Evolutionary conservation across 768 basidiomycete genomes (phyloP), one percentile per base, ranked within the genome.

Genomic region (Pleurotus tuber-regium): DNA sequence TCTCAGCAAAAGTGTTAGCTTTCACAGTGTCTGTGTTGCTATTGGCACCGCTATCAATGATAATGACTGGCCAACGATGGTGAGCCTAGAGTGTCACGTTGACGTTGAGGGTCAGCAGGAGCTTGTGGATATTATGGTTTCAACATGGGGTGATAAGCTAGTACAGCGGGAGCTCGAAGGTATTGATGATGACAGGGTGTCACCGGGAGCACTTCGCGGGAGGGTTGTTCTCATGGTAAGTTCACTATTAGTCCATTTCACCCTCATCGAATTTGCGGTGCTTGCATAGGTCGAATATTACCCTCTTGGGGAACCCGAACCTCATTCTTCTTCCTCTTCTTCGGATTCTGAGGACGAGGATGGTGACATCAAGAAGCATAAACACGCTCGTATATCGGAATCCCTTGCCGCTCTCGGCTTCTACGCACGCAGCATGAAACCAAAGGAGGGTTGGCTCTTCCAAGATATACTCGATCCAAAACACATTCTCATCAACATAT

Each of bases 1-100:
- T 1, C 70, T 83, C 52, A 79, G 74, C 55, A 72, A 73, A 57
- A 71, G 75, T 25, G 71, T 84, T 4, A 60, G 77, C 1, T 81
- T 86, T 51, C 49, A 71, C 19, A 70, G 69, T 23, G 84, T 84
- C 0, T 82, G 80, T 55, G 54, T 63, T 12, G 79, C 82, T 0
- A 83, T 84, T 51, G 74, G 71, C 1, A 63, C 73, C 10, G 66
- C 70, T 2, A 61, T 83, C 14, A 54, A 63, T 2, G 63, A 69
- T 0, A 67, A 57, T 1, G 71, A 75, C 40, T 83, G 81, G 79
- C 83, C 84, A 2, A 70, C 84, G 16, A 59, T 84, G 52, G 74
- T 86, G 43, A 79, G 77, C 31, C 69, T 86, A 3, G 84, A 86
- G 59, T 84, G 82, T 56, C 84, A 86, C 53, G 82, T 85, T 21